phyloP scores from a whole-genome alignment of 1,284 basidiomycete species.

The Cystobasidium pallidum region DNA sequence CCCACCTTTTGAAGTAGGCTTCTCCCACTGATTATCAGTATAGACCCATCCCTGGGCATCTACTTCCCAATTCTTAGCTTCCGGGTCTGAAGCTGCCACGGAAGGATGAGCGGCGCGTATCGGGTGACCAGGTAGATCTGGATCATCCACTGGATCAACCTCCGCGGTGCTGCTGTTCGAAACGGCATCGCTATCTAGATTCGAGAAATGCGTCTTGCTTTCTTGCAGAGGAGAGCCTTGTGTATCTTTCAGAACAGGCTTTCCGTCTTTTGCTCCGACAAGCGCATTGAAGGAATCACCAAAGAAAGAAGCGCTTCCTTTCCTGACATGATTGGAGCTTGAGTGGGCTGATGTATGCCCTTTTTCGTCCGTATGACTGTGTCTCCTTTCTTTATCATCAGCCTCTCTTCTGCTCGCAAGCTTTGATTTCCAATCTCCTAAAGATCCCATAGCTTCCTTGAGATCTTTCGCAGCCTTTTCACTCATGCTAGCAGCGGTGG shows the following conservation, averaged over 20 bases:
- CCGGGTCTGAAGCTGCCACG: constrained; percentile 26
- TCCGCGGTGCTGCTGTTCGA: neutral
- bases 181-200: neutral
- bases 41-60: constrained; percentile 59
- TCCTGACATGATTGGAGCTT: constrained; percentile 15
- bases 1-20: constrained; percentile 56
- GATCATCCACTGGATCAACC: constrained; percentile 13
- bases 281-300: constrained; percentile 33
- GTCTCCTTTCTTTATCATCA: constrained; percentile 28
- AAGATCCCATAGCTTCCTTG: constrained; percentile 39
- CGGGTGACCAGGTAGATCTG: constrained; percentile 38
- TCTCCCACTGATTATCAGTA: constrained; percentile 60
- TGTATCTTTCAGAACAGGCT: constrained; percentile 28
- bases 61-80: constrained; percentile 50
- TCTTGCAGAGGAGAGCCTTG: constrained; percentile 2
- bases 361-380: constrained; percentile 14
- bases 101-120: constrained; percentile 21
- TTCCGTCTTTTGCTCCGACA: constrained; percentile 41
- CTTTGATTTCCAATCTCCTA: constrained; percentile 42
- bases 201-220: constrained; percentile 7
- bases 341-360: neutral
- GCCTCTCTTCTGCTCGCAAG: constrained; percentile 23
- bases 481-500: constrained; percentile 26
- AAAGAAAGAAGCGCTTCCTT: constrained; percentile 31
- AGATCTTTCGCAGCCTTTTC: constrained; percentile 33